A percentile compares a stretch with the other conserved stretches of the same genome.
phyloP scores from a whole-genome alignment of 352 stramenopile genomes.

The Phytophthora europaea region DNA sequence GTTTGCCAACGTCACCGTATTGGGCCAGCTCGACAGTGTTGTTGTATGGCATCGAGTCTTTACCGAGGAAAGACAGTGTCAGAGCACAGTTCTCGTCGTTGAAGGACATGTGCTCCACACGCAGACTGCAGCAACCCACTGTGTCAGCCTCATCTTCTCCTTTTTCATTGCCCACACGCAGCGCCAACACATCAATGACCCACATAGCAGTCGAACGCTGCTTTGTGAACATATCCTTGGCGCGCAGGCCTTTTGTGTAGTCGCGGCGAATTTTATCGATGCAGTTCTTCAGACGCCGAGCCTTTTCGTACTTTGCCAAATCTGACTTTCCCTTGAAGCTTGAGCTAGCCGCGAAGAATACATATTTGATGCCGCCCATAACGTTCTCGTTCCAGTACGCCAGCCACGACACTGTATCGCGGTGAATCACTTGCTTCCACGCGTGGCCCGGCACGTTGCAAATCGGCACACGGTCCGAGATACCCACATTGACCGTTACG shows the following conservation, averaged over 20 bases:
- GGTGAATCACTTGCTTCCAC: conserved; percentile 98
- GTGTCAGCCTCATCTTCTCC: conserved; percentile 99
- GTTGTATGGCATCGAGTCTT: conserved; percentile 99
- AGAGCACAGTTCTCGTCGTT: conserved; percentile 93
- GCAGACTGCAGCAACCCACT: conserved; percentile 99
- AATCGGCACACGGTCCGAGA: conserved; percentile 91
- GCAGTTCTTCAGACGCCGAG: conserved; percentile 97
- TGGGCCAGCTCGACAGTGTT: conserved; percentile 97
- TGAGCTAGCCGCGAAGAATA: conserved; percentile 97
- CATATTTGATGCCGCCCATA: conserved; percentile 99
- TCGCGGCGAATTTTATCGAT: conserved; percentile 97
- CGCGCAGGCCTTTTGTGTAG: conserved; percentile 90
- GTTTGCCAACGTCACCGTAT: conserved; percentile 91
- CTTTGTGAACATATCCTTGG: conserved; percentile 92
- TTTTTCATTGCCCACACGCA: conserved; percentile 99
- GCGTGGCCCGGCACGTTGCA: conserved; percentile 95
- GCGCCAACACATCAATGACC: conserved; percentile 99
- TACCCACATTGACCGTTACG: conserved; percentile 98
- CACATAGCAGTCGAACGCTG: conserved; percentile 99
- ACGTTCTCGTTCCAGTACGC: conserved; percentile 99
- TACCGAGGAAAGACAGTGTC: conserved; percentile 99
- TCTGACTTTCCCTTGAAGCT: conserved; percentile 99
- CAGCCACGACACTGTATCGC: conserved; percentile 92
- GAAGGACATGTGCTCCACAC: conserved; percentile 99
- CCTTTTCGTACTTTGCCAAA: conserved; percentile 99